A percentile compares a stretch with the other conserved stretches of the same genome.
phyloP scores from a whole-genome alignment of 257 asterid genomes.

The Solanum neorickii region DNA sequence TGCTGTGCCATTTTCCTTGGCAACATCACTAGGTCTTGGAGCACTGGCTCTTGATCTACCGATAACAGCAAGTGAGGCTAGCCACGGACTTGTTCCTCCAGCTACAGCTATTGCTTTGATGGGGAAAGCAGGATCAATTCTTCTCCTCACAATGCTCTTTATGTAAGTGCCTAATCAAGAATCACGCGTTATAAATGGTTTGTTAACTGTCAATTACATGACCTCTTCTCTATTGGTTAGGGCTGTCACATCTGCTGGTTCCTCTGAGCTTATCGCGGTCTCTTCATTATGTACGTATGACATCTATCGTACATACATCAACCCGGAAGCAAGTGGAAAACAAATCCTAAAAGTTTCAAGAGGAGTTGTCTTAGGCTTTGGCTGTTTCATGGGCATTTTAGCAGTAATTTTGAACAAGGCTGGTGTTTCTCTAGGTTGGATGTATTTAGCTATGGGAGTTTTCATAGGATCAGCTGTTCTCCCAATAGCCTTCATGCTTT shows the following conservation, averaged over 20 bases:
- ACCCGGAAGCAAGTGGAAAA: constrained; percentile 72
- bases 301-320: constrained; percentile 74
- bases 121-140: constrained; percentile 94
- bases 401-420: constrained; percentile 82
- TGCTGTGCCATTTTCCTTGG: constrained; percentile 91
- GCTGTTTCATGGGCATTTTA: constrained; percentile 77
- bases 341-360: constrained; percentile 71
- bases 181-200: not conserved
- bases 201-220: not conserved
- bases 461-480: constrained; percentile 83
- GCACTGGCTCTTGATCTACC: constrained; percentile 92
- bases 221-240: constrained; percentile 20
- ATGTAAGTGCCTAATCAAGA: constrained; percentile 41
- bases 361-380: constrained; percentile 45
- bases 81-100: constrained; percentile 85
- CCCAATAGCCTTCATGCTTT: constrained; percentile 89
- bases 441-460: constrained; percentile 88
- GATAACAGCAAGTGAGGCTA: constrained; percentile 66
- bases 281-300: constrained; percentile 87
- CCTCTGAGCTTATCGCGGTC: constrained; percentile 84
- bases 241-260: constrained; percentile 98
- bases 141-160: constrained; percentile 87
- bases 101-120: constrained; percentile 90
- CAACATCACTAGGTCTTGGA: constrained; percentile 87
- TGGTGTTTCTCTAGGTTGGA: constrained; percentile 87